These are phyloP conservation scores for Fagopyrum tataricum DNA, from an alignment of 148 eudicot species.

Conservation along the genomic window DNA sequence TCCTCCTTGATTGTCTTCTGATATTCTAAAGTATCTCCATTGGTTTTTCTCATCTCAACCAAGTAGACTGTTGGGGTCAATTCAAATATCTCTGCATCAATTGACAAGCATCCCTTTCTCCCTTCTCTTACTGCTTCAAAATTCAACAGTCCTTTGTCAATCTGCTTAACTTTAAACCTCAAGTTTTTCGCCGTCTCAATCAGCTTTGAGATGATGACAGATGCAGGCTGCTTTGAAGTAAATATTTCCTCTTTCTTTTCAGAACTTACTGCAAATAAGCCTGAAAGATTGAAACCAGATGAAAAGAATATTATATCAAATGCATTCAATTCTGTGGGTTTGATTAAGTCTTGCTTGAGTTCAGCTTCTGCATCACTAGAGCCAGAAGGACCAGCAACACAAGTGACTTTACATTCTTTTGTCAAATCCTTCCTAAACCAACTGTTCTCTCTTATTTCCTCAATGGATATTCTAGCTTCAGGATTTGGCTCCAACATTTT, in stretches of 20 bases:
- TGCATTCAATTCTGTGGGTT: conserved; percentile 53
- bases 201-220: conserved; percentile 44
- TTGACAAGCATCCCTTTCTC: conserved; percentile 32
- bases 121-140: conserved; percentile 49
- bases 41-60: conserved; percentile 44
- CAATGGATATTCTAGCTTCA: conserved; percentile 46
- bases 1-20: conserved; percentile 45
- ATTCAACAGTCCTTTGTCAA: conserved; percentile 40
- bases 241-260: conserved; percentile 28
- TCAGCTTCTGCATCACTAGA: conserved; percentile 20
- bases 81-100: conserved; percentile 45
- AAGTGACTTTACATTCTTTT: conserved; percentile 19
- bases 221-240: conserved; percentile 50
- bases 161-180: conserved; percentile 44
- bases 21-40: conserved; percentile 53
- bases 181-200: conserved; percentile 46
- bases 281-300: conserved; percentile 54
- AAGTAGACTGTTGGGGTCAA: conserved; percentile 42
- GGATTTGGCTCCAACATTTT: conserved; percentile 72
- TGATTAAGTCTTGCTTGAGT: conserved; percentile 28
- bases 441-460: conserved; percentile 44
- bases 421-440: conserved; percentile 48
- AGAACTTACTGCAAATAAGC: conserved; percentile 46
- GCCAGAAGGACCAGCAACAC: conserved; percentile 31
- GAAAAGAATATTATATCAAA: conserved; percentile 76